Evolutionary conservation across 1,139 yeast species (phyloP), one percentile per base, ranked within the genome.

Genomic region (Debaryomycetaceae sp.): DNA sequence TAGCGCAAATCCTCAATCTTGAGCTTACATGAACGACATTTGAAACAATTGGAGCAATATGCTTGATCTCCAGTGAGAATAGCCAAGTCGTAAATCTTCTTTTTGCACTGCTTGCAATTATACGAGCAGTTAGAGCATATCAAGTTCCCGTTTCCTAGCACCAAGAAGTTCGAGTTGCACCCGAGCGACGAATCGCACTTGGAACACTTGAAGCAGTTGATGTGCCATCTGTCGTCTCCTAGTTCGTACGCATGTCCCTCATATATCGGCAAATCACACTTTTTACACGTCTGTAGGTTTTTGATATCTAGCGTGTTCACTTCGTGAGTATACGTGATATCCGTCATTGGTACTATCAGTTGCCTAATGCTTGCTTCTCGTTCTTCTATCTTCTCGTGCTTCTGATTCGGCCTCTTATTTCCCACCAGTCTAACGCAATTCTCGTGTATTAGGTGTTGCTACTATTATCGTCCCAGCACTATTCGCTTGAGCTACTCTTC

Each of bases 161-260:
- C 97, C 43, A 93, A 72, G 62, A 95, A 87, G 62, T 90, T 90
- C 36, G 95, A 85, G 60, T 90, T 86, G 54, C 96, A 87, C 29
- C 95, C 96, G 46, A 93, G 70, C 39, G 84, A 78, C 51, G 80
- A 76, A 37, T 78, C 75, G 65, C 99, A 93, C 55, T 86, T 85
- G 47, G 95, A 85, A 65, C 99, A 93, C 45, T 83, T 78, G 66
- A 93, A 95, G 65, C 98, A 93, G 51, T 85, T 81, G 45, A 89
- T 87, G 62, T 93, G 99, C 99, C 99, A 93, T 54, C 96, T 80
- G 61, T 89, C 93, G 42, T 87, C 95, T 24, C 97, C 96, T 45
- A 85, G 63, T 58, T 86, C 93, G 57, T 85, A 86, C 5, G 93
- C 93, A 55, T 86, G 93, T 22, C 91, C 93, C 51, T 84, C 88